These are phyloP conservation scores for Solanum hybrid DNA, from an alignment of 305 asterid species.

Conservation along the genomic window DNA sequence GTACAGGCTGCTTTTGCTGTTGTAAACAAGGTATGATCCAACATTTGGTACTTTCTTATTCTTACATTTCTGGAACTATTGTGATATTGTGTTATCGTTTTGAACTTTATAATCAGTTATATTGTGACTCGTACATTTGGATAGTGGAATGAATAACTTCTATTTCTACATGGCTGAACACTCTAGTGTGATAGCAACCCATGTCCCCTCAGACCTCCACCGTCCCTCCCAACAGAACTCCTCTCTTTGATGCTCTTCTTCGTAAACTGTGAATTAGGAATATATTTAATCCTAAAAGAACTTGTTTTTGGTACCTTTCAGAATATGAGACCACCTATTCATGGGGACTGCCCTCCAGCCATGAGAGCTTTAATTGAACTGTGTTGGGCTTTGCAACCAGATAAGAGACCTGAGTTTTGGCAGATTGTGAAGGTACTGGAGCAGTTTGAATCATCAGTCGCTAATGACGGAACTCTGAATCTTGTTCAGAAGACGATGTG, in stretches of 20 bases:
- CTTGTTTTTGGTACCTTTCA: slow-evolving; percentile 20
- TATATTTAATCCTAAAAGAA: background rate
- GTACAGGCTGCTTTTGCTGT: slow-evolving; percentile 94
- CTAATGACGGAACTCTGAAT: slow-evolving; percentile 58
- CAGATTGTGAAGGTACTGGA: slow-evolving; percentile 82
- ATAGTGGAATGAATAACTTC: background rate
- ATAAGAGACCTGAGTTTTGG: slow-evolving; percentile 90
- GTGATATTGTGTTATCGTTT: background rate
- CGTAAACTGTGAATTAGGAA: background rate
- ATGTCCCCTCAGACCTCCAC: background rate
- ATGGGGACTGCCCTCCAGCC: slow-evolving; percentile 52
- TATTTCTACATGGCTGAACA: background rate
- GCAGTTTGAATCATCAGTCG: slow-evolving; percentile 59
- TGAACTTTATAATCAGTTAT: background rate
- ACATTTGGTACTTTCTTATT: background rate
- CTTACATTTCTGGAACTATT: background rate
- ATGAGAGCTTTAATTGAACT: slow-evolving; percentile 83
- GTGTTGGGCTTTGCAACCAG: slow-evolving; percentile 79
- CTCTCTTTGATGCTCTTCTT: background rate
- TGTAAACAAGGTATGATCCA: slow-evolving; percentile 57
- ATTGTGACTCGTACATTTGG: background rate
- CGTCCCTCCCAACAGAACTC: background rate
- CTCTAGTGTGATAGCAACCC: background rate
- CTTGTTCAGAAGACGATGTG: slow-evolving; percentile 31
- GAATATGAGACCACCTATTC: slow-evolving; percentile 73